Percentiles rank a stretch among this genome's conserved stretches.
These are phyloP conservation scores for Teratosphaeria pseudoeucalypti DNA, from an alignment of 2,329 filamentous ascomycete genomes.

Conservation along the genomic window DNA sequence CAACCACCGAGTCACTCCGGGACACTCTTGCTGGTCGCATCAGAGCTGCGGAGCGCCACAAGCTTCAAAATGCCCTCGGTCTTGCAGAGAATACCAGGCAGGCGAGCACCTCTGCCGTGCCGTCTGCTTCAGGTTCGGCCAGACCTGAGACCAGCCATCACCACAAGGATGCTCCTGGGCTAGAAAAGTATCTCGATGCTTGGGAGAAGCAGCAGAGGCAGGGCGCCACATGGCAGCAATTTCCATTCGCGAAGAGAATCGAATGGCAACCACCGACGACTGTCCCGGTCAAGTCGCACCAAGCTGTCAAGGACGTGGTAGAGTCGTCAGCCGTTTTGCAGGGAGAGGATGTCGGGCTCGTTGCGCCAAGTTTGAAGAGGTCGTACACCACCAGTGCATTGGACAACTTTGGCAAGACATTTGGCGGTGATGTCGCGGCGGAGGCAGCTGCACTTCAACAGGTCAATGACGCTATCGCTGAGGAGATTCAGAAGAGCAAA, in stretches of 20 bases:
- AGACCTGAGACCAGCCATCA: constrained; percentile 19
- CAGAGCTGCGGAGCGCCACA: constrained; percentile 27
- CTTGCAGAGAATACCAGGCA: constrained; percentile 25
- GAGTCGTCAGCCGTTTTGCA: constrained; percentile 30
- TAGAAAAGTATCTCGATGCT: constrained; percentile 88
- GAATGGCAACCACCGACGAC: constrained; percentile 63
- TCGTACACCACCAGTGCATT: constrained; percentile 46
- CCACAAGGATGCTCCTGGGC: constrained; percentile 37
- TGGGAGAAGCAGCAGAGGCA: constrained; percentile 68
- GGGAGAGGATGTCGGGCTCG: constrained; percentile 9
- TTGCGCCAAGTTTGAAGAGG: constrained; percentile 31
- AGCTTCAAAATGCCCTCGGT: constrained; percentile 20
- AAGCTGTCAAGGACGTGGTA: constrained; percentile 15
- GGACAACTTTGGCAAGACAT: constrained; percentile 49
- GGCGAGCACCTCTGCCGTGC: constrained; percentile 24
- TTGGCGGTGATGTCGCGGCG: constrained; percentile 36
- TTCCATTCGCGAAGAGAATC: constrained; percentile 77
- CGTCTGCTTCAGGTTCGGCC: constrained; percentile 13
- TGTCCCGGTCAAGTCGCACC: constrained; percentile 20
- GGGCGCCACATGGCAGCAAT: constrained; percentile 70
- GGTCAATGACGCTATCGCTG: constrained; percentile 73
- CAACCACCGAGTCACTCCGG: constrained; percentile 44
- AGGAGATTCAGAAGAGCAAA: constrained; percentile 58
- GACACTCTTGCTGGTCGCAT: constrained; percentile 40
- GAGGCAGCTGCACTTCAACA: constrained; percentile 57